Evolutionary conservation across 108 stramenopile genomes (phyloP).

Genomic region (Cylindrotheca fusiformis): DNA sequence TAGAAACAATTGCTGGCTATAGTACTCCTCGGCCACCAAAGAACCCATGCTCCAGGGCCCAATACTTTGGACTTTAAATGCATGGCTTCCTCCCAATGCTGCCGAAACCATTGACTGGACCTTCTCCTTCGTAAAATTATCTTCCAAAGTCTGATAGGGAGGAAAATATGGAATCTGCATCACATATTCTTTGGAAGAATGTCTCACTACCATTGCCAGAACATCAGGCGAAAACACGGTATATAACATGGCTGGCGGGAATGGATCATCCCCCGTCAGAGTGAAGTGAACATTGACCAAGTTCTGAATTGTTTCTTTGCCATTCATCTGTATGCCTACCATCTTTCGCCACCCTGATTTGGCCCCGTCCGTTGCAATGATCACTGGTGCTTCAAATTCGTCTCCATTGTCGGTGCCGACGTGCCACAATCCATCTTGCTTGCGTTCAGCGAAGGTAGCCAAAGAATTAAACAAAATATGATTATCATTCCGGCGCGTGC

Average conservation of each 20-base stretch:
- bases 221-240: conserved; percentile 82
- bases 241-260: conserved; percentile 88
- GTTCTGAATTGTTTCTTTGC: conserved; percentile 60
- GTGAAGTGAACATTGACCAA: conserved; percentile 90
- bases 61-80: conserved; percentile 68
- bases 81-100: conserved; percentile 36
- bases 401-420: conserved; percentile 29
- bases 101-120: conserved; percentile 56
- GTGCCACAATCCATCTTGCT: conserved; percentile 28
- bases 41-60: conserved; percentile 92
- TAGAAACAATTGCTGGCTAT: conserved; percentile 45
- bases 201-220: conserved; percentile 90
- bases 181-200: conserved; percentile 87
- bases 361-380: conserved; percentile 89
- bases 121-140: conserved; percentile 45
- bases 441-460: conserved; percentile 4
- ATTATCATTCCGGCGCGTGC: not conserved
- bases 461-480: conserved; percentile 9
- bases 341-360: conserved; percentile 55
- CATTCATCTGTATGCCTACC: conserved; percentile 47
- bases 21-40: conserved; percentile 63
- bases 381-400: conserved; percentile 12
- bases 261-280: conserved; percentile 16
- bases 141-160: conserved; percentile 78
- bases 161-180: conserved; percentile 94